Evolutionary conservation across 257 asterid species (phyloP).

Genomic region (Solanum tarijense): DNA sequence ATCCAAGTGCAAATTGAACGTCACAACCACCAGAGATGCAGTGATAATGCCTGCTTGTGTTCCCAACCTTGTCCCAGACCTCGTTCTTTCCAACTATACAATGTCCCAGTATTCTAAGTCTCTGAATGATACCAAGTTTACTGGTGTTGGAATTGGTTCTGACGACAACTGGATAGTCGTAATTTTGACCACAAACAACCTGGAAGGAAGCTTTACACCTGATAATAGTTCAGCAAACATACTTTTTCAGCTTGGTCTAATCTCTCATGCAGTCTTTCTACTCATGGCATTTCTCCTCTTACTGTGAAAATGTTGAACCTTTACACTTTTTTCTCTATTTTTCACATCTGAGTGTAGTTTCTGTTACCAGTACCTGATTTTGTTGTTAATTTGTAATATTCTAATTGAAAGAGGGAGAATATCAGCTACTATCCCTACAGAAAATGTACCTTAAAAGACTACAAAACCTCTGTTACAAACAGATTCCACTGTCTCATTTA

Average conservation of each 20-base stretch:
- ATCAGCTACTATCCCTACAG: background rate
- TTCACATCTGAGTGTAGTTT: background rate
- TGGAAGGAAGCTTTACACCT: conserved; percentile 42
- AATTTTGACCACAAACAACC: conserved; percentile 61
- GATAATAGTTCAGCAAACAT: conserved; percentile 29
- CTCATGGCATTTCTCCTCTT: conserved; percentile 22
- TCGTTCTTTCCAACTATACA: conserved; percentile 66
- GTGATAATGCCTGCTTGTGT: conserved; percentile 75
- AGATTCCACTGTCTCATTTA: background rate
- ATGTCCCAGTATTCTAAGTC: conserved; percentile 43
- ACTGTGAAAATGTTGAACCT: conserved; percentile 10
- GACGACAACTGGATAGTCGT: conserved; percentile 68
- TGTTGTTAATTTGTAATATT: background rate
- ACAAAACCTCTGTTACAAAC: background rate
- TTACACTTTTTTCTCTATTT: background rate
- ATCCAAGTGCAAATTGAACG: conserved; percentile 54
- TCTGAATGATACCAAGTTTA: conserved; percentile 51
- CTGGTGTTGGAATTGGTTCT: conserved; percentile 65
- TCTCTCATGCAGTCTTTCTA: conserved; percentile 7
- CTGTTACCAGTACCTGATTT: background rate
- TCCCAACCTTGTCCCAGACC: conserved; percentile 43
- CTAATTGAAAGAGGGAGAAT: background rate
- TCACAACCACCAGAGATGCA: conserved; percentile 77
- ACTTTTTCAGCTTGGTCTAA: conserved; percentile 13
- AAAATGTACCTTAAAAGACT: background rate